Evolutionary conservation across 768 basidiomycete species (phyloP).

Genomic region (Lanmaoa pseudosensibilis): DNA sequence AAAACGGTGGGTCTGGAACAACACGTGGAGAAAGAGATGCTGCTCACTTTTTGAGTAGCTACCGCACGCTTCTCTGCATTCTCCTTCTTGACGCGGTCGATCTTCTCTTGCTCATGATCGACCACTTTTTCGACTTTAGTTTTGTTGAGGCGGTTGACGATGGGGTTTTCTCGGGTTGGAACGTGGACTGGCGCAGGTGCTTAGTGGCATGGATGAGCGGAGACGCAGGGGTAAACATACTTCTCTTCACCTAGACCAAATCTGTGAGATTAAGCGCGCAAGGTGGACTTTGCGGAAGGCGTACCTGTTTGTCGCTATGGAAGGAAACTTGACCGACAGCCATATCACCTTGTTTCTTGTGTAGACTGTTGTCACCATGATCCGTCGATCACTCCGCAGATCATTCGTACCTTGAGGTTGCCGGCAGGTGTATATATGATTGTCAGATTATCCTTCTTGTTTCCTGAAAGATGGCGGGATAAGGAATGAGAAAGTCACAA

Average conservation of each 20-base stretch:
- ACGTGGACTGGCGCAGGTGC: conserved; percentile 58
- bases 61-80: conserved; percentile 59
- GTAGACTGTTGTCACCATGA: background rate
- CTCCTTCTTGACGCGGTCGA: conserved; percentile 80
- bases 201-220: background rate
- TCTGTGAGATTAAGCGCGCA: background rate
- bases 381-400: background rate
- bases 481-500: background rate
- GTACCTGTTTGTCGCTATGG: conserved; percentile 83
- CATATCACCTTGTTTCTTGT: conserved; percentile 96
- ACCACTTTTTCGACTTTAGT: conserved; percentile 83
- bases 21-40: background rate
- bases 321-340: conserved; percentile 96
- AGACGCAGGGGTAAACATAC: conserved; percentile 36
- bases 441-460: conserved; percentile 92
- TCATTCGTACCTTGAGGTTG: conserved; percentile 76
- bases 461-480: conserved; percentile 52
- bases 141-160: conserved; percentile 92
- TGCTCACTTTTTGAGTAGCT: conserved; percentile 64
- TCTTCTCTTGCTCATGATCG: conserved; percentile 86
- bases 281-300: conserved; percentile 6
- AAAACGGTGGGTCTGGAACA: background rate
- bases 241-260: conserved; percentile 69
- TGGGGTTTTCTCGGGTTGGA: conserved; percentile 76
- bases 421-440: conserved; percentile 92